These are phyloP conservation scores for Nemania abortiva DNA, from an alignment of 2,329 filamentous ascomycete genomes.

Conservation along the genomic window DNA sequence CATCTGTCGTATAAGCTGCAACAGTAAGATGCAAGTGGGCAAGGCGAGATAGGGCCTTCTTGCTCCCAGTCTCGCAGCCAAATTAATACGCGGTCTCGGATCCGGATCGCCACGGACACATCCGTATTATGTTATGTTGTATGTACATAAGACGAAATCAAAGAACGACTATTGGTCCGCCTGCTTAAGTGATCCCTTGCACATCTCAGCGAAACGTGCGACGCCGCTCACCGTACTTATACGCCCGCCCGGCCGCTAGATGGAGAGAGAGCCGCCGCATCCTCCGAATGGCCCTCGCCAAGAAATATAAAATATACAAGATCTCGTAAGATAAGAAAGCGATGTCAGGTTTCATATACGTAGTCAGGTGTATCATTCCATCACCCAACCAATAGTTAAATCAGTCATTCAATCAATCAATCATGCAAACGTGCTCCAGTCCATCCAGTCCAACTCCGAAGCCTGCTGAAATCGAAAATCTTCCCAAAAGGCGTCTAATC, in stretches of 20 bases:
- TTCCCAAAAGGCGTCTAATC: conserved; percentile 51
- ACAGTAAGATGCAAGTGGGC: not conserved
- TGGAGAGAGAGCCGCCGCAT: not conserved
- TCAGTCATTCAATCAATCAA: not conserved
- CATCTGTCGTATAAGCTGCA: not conserved
- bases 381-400: not conserved
- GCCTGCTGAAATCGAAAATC: conserved; percentile 53
- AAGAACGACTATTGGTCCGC: conserved; percentile 1
- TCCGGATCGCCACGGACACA: not conserved
- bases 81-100: not conserved
- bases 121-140: no score
- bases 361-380: not conserved
- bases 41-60: not conserved
- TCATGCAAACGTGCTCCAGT: conserved; percentile 47
- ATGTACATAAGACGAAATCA: not conserved
- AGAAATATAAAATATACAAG: conserved; percentile 1
- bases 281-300: not conserved
- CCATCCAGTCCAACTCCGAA: conserved; percentile 53
- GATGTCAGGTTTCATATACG: not conserved
- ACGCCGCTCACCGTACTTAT: conserved; percentile 4
- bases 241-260: not conserved
- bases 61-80: not conserved
- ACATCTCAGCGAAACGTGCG: not conserved
- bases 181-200: not conserved
- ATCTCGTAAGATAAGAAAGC: not conserved